Percentiles rank a stretch among this genome's conserved stretches.
Evolutionary conservation across 768 basidiomycete species (phyloP).

Genomic region (Lepiota venenata): DNA sequence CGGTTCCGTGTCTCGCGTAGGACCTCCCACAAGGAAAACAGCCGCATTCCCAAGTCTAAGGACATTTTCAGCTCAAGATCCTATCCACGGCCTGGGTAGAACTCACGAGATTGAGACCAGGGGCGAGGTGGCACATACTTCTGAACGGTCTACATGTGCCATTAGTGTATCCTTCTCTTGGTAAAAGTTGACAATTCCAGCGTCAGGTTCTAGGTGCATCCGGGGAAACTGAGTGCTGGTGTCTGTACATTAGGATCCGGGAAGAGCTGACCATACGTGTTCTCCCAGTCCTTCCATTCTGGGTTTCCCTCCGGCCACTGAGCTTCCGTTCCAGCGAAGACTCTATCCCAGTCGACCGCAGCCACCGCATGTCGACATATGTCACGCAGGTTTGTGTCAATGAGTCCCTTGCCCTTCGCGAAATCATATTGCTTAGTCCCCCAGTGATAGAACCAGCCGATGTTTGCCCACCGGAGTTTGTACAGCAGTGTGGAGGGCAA

Average conservation of each 20-base stretch:
- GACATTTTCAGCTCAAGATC: background rate
- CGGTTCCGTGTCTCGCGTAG: conserved; percentile 74
- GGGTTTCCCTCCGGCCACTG: conserved; percentile 53
- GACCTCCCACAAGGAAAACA: conserved; percentile 86
- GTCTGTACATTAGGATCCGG: background rate
- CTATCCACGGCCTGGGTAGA: background rate
- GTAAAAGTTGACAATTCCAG: conserved; percentile 96
- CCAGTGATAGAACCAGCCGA: conserved; percentile 98
- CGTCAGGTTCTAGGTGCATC: conserved; percentile 72
- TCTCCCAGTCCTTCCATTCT: conserved; percentile 73
- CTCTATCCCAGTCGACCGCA: conserved; percentile 64
- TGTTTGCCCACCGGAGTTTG: conserved; percentile 92
- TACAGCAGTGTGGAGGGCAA: conserved; percentile 55
- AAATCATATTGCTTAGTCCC: conserved; percentile 95
- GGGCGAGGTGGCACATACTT: conserved; percentile 88
- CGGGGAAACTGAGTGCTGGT: background rate
- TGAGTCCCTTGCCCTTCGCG: conserved; percentile 57
- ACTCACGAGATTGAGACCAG: conserved; percentile 91
- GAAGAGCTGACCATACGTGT: conserved; percentile 66
- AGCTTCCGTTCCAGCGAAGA: conserved; percentile 42
- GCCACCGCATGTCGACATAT: conserved; percentile 64
- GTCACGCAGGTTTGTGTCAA: conserved; percentile 51
- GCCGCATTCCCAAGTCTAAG: conserved; percentile 83
- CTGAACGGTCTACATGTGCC: conserved; percentile 97
- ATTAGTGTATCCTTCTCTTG: conserved; percentile 91